Evolutionary conservation across 2,329 filamentous ascomycete species (phyloP).

Genomic region (Scedosporium apiospermum): DNA sequence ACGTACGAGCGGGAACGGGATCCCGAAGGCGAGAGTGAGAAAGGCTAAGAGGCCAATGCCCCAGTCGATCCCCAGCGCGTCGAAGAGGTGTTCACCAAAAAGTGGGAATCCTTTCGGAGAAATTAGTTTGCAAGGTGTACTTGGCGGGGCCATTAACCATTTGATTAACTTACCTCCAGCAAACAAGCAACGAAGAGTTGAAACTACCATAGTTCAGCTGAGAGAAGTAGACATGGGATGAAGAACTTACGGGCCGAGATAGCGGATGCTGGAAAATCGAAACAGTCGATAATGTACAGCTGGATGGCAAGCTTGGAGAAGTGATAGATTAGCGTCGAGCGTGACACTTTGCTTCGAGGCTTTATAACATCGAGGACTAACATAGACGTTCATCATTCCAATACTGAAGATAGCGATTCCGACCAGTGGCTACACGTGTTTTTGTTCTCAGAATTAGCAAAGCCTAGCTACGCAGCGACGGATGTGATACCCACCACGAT

Average conservation of each 20-base stretch:
- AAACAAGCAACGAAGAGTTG: not conserved
- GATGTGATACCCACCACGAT: slow-evolving; percentile 4
- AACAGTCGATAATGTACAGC: slow-evolving; percentile 1
- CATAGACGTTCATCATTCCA: slow-evolving; percentile 3
- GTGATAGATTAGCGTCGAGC: not conserved
- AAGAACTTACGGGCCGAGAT: slow-evolving; percentile 1
- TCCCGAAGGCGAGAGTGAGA: not conserved
- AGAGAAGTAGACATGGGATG: not conserved
- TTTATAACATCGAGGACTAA: not conserved
- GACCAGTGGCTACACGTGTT: slow-evolving; percentile 4
- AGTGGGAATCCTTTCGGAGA: not conserved
- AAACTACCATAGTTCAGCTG: not conserved
- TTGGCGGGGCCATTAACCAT: not conserved
- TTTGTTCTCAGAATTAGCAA: not conserved
- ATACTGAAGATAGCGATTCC: slow-evolving; percentile 1
- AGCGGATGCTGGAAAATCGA: slow-evolving; percentile 2
- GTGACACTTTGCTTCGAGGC: not conserved
- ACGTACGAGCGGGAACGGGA: not conserved
- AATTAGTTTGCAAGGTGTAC: not conserved
- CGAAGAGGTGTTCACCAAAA: slow-evolving; percentile 2
- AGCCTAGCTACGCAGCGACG: not conserved
- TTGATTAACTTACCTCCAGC: not conserved
- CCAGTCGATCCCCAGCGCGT: slow-evolving; percentile 1
- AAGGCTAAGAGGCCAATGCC: slow-evolving; percentile 3
- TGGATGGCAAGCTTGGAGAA: slow-evolving; percentile 2